Conservation (phyloP, 495 filamentous ascomycete genomes). For the Sabuloglossum arenarium region DNA sequence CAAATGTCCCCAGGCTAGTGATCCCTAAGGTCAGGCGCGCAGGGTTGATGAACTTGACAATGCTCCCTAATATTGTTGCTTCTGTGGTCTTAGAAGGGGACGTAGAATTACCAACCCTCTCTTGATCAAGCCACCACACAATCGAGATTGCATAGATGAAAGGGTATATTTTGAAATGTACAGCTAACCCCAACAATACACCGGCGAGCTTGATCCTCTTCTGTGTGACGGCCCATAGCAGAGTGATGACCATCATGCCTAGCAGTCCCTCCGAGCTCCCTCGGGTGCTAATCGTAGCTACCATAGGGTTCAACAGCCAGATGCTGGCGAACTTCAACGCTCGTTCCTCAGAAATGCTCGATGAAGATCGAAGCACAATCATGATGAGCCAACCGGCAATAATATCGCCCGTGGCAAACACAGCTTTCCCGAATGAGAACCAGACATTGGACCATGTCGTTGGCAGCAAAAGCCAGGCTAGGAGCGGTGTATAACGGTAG, state of each 20-base stretch:
- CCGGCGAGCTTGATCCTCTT: constrained; percentile 43
- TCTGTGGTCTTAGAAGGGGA: neutral
- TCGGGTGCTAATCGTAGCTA: constrained; percentile 82
- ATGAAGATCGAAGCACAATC: constrained; percentile 28
- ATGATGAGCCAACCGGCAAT: constrained; percentile 73
- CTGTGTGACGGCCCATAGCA: constrained; percentile 61
- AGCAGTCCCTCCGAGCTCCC: constrained; percentile 86
- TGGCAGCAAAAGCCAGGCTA: constrained; percentile 77
- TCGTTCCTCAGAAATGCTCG: constrained; percentile 24
- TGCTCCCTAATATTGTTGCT: neutral
- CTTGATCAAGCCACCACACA: constrained; percentile 64
- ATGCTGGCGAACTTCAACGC: constrained; percentile 59
- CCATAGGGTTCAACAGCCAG: constrained; percentile 96
- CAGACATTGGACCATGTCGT: constrained; percentile 42
- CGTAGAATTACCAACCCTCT: constrained; percentile 7
- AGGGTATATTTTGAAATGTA: constrained; percentile 98
- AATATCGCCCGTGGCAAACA: constrained; percentile 71
- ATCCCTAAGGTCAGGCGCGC: constrained; percentile 38
- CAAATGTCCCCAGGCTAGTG: constrained; percentile 48
- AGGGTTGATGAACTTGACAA: constrained; percentile 34
- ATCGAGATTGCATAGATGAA: constrained; percentile 83
- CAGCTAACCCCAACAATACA: constrained; percentile 54
- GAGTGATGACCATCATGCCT: constrained; percentile 55
- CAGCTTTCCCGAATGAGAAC: constrained; percentile 73
- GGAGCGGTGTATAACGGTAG: constrained; percentile 85